Evolutionary conservation across 257 asterid genomes (phyloP), one percentile per base, ranked within the genome.

Genomic region (Capsicum rhomboideum): DNA sequence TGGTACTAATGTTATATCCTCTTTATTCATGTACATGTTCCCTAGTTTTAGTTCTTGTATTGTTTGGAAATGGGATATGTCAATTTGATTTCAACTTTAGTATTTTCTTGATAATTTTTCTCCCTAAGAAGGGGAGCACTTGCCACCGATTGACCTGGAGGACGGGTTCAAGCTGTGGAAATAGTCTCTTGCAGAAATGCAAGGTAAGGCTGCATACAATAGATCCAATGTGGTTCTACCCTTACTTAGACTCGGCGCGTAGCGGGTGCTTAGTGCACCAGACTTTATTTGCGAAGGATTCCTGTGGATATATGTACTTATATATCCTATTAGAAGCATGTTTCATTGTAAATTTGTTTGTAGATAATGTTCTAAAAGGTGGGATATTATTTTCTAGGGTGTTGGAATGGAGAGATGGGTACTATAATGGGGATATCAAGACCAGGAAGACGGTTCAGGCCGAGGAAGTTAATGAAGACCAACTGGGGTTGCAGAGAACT

Each of bases 351-450:
- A 11, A 23, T 34, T 49, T n/a, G n/a, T n/a, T 50, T 77, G 61
- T 16, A 4, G 26, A 77, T 50, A 26, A 5, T 40, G 69, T 61
- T 84, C 10, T 26, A 4, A 7, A 79, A 77, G 75, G 58, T 69
- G 34, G 81, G 63, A 58, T 66, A 42, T 63, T 77, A 74, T 53
- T 29, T 77, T 81, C 18, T 55, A 94, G 98, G 92, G 88, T 83
- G 72, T 89, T 97, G 91, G 91, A 89, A 86, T 97, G 99, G 99
- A 84, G 90, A 46, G 96, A 93, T 82, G 99, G 99, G 81, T 95
- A 94, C 92, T 96, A 96, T 77, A 96, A 96, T 83, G 99, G 99
- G 26, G 99, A 94, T 46, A 96, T 96, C 16, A 96, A 95, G 85
- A 96, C 98, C 53, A 88, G 99, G 88, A 96, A 93, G 86, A 96